A percentile compares a stretch with the other conserved stretches of the same genome.
phyloP scores from a whole-genome alignment of 129 eudicot genomes.

The Glebionis coronaria region DNA sequence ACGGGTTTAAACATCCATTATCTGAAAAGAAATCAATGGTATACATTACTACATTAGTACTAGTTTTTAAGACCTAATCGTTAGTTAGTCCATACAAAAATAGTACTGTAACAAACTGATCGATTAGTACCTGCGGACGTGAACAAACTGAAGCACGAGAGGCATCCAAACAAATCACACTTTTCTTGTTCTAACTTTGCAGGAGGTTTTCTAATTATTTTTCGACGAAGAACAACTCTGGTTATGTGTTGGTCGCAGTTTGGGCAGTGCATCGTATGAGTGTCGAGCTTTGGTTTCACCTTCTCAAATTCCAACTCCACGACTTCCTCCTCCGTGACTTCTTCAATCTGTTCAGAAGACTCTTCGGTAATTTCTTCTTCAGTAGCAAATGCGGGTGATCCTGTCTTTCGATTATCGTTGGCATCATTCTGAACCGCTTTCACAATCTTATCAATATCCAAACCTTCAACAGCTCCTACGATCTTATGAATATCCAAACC shows the following conservation, averaged over 20 bases:
- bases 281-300: constrained; percentile 35
- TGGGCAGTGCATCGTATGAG: constrained; percentile 58
- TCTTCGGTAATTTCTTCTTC: constrained; percentile 14
- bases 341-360: constrained; percentile 24
- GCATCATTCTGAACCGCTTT: constrained; percentile 10
- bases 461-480: constrained; percentile 29
- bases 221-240: constrained; percentile 57
- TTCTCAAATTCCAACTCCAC: constrained; percentile 64
- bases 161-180: constrained; percentile 46
- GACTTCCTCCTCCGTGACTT: constrained; percentile 46
- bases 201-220: constrained; percentile 15
- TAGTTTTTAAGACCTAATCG: too few species aligned
- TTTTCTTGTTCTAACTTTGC: constrained; percentile 5
- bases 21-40: neutral
- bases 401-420: neutral
- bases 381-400: constrained; percentile 12
- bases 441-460: constrained; percentile 24
- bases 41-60: too few species aligned
- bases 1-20: constrained; percentile 21
- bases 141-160: constrained; percentile 64
- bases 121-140: constrained; percentile 37
- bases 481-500: constrained; percentile 11
- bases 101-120: neutral
- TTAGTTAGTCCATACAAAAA: too few species aligned
- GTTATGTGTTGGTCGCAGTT: constrained; percentile 45